Conservation (phyloP, 1,284 basidiomycete species). For the Pseudozyma pruni region DNA sequence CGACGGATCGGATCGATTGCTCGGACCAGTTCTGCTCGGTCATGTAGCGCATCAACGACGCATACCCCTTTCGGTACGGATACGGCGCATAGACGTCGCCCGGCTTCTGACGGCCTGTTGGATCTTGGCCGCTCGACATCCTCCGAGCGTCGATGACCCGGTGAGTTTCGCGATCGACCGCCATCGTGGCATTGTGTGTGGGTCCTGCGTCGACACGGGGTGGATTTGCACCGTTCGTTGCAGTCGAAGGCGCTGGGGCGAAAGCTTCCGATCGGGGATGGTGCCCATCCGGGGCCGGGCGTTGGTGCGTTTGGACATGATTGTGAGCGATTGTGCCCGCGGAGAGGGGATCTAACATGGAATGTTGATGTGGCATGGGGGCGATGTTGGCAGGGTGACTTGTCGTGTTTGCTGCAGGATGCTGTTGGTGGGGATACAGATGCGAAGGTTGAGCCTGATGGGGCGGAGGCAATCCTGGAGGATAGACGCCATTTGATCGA, state of each 20-base stretch:
- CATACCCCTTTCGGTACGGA: conserved; percentile 48
- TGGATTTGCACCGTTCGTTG: no score
- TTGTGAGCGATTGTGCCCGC: no score
- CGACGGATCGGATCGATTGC: conserved; percentile 43
- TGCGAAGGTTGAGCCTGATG: not conserved
- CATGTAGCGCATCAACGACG: conserved; percentile 50
- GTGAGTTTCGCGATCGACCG: no score
- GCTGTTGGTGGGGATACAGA: conserved; percentile 2
- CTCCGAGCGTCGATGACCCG: no score
- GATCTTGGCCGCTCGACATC: conserved; percentile 5
- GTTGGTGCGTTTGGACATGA: no score
- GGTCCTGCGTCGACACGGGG: no score
- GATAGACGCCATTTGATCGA: conserved; percentile 3
- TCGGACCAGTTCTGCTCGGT: conserved; percentile 45
- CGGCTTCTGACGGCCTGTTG: conserved; percentile 13
- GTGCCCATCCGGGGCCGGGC: no score
- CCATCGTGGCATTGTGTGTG: not conserved
- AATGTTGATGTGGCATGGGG: no score
- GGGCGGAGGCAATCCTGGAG: conserved; percentile 1
- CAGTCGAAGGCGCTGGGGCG: no score
- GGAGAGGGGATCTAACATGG: no score
- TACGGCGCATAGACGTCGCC: conserved; percentile 45
- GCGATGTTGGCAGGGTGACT: no score
- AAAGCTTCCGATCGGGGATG: no score
- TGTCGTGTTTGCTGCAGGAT: not conserved